A percentile compares a stretch with the other conserved stretches of the same genome.
phyloP scores from a whole-genome alignment of 768 basidiomycete species.

The Strobilomyces confusus region DNA sequence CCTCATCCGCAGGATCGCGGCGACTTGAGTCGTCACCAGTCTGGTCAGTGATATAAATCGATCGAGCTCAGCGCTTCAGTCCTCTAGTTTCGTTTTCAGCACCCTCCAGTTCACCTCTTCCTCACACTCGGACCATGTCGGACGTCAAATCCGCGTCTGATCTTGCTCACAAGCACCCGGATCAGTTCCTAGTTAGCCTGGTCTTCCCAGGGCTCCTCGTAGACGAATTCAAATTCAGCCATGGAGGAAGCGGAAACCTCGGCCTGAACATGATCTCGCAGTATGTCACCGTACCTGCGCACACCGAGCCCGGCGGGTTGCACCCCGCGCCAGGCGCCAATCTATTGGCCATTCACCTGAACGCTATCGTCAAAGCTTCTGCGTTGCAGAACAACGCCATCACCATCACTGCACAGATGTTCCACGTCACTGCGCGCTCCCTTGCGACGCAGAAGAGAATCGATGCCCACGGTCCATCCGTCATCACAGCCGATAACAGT shows the following conservation, averaged over 20 bases:
- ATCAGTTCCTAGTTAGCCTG: not conserved
- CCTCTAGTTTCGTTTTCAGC: not conserved
- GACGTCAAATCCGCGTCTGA: not conserved
- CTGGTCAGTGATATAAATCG: too few species aligned
- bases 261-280: conserved; percentile 10
- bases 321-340: not conserved
- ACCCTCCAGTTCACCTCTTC: not conserved
- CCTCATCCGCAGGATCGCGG: not conserved
- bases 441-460: conserved; percentile 1
- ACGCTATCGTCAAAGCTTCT: not conserved
- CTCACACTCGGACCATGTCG: not conserved
- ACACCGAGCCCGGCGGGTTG: not conserved
- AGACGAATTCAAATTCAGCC: conserved; percentile 6
- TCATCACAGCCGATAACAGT: conserved; percentile 5
- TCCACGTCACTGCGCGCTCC: conserved; percentile 4
- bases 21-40: too few species aligned
- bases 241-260: not conserved
- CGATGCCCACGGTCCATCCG: not conserved
- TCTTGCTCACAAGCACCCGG: not conserved
- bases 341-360: conserved; percentile 8
- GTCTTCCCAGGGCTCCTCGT: not conserved
- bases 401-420: not conserved
- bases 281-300: not conserved
- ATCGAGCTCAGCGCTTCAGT: not conserved
- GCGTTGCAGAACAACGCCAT: not conserved